phyloP scores from a whole-genome alignment of 352 stramenopile species.

The Pelagophyceae sp. region DNA sequence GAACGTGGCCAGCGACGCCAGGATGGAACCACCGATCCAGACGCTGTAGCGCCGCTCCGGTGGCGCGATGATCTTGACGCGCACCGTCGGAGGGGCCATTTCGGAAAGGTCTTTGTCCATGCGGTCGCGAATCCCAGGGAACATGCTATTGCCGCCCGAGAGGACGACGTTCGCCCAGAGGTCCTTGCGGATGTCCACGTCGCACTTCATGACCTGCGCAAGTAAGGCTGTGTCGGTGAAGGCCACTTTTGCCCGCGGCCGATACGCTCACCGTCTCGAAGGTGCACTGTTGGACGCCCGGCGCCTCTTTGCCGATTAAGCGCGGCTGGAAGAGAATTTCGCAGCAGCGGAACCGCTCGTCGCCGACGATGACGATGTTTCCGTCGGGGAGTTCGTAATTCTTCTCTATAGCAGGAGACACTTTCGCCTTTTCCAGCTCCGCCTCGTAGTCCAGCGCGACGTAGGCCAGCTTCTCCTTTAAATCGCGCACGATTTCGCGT shows the following conservation, averaged over 20 bases:
- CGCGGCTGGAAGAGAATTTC: constrained; percentile 91
- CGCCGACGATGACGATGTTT: constrained; percentile 92
- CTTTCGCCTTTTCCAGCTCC: constrained; percentile 79
- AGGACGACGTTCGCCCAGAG: constrained; percentile 93
- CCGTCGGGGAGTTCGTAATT: constrained; percentile 91
- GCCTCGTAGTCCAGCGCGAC: constrained; percentile 82
- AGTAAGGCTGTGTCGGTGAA: no score
- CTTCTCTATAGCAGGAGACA: constrained; percentile 81
- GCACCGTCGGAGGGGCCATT: constrained; percentile 81
- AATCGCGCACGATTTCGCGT: constrained; percentile 89
- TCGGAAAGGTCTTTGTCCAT: constrained; percentile 82
- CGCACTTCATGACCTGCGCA: constrained; percentile 85
- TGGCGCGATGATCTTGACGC: constrained; percentile 88
- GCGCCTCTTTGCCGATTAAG: constrained; percentile 74
- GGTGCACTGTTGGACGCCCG: constrained; percentile 75
- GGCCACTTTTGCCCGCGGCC: constrained; percentile 34
- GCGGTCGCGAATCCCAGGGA: constrained; percentile 78
- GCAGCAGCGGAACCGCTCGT: constrained; percentile 83
- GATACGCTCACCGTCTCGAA: constrained; percentile 57
- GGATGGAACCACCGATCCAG: constrained; percentile 94
- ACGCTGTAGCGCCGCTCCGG: constrained; percentile 87
- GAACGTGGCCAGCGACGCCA: constrained; percentile 92
- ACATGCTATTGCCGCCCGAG: constrained; percentile 90
- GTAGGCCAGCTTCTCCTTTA: constrained; percentile 96
- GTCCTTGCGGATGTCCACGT: constrained; percentile 81